phyloP scores from a whole-genome alignment of 768 basidiomycete species.

The Omphalotus guepiniiformis region DNA sequence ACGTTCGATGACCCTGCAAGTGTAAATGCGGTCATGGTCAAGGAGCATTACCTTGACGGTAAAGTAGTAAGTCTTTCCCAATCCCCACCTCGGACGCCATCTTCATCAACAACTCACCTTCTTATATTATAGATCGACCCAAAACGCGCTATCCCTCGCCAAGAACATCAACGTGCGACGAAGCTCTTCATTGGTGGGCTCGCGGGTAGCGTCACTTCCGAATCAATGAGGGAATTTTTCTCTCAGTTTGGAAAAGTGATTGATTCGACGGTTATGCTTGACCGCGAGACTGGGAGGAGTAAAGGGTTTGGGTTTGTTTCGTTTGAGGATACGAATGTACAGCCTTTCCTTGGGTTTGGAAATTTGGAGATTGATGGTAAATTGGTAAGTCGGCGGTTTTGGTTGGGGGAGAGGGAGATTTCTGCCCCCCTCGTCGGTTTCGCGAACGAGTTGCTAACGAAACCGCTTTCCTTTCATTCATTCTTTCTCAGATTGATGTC shows the following conservation, averaged over 20 bases:
- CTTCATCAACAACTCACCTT: constrained; percentile 1
- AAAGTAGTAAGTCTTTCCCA: constrained; percentile 73
- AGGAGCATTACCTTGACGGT: constrained; percentile 93
- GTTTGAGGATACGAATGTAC: constrained; percentile 88
- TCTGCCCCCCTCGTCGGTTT: neutral
- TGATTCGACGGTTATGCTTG: constrained; percentile 98
- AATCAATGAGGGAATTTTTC: constrained; percentile 91
- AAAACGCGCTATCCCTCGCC: constrained; percentile 96
- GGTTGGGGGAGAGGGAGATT: too few relatives aligned
- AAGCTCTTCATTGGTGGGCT: constrained; percentile 97
- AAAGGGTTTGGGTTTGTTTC: constrained; percentile 99
- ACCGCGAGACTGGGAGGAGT: constrained; percentile 90
- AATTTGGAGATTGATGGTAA: constrained; percentile 94
- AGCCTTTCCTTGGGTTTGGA: constrained; percentile 83
- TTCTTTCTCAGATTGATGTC: constrained; percentile 76
- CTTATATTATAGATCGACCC: constrained; percentile 80
- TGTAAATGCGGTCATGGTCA: constrained; percentile 93
- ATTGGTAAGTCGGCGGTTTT: constrained; percentile 58
- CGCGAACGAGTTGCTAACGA: neutral
- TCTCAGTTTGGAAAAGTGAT: constrained; percentile 93
- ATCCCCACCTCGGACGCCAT: constrained; percentile 15
- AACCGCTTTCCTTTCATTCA: neutral
- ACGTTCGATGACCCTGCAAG: constrained; percentile 92
- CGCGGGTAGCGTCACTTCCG: constrained; percentile 87
- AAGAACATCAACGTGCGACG: constrained; percentile 90